Percentiles rank a stretch among this genome's conserved stretches.
Evolutionary conservation across 2,329 filamentous ascomycete species (phyloP).

Genomic region (Cladobotryum protrusum): DNA sequence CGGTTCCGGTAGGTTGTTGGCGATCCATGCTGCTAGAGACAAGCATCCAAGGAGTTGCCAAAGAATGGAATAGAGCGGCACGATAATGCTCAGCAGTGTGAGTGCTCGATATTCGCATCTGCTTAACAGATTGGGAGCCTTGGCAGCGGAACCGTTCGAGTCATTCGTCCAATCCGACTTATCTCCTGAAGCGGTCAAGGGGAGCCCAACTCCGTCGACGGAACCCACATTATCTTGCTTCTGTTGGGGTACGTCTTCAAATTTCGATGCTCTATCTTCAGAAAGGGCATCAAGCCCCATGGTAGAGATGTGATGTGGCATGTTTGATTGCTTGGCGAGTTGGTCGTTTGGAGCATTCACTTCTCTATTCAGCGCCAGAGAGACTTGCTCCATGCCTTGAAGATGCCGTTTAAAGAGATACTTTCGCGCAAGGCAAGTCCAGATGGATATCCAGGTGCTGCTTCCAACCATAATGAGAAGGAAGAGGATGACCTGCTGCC

Average conservation of each 20-base stretch:
- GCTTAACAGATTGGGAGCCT: too few species aligned
- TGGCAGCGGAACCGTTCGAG: too few species aligned
- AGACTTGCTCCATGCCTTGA: conserved; percentile 32
- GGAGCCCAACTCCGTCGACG: too few species aligned
- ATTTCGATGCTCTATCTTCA: too few species aligned
- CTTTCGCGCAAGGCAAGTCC: conserved; percentile 55
- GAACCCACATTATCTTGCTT: too few species aligned
- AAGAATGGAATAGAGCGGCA: conserved; percentile 53
- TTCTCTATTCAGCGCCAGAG: conserved; percentile 18
- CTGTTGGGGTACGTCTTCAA: too few species aligned
- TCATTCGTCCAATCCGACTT: too few species aligned
- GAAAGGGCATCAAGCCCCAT: too few species aligned
- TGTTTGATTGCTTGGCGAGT: conserved; percentile 7
- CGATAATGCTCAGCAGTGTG: conserved; percentile 50
- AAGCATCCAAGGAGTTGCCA: conserved; percentile 55
- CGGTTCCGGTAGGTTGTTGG: conserved; percentile 41
- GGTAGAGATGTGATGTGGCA: not conserved
- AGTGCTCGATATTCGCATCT: conserved; percentile 61
- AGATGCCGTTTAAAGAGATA: conserved; percentile 58
- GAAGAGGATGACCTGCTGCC: conserved; percentile 62
- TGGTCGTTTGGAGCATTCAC: conserved; percentile 29
- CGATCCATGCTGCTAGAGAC: conserved; percentile 57
- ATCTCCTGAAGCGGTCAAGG: too few species aligned
- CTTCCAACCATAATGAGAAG: conserved; percentile 60
- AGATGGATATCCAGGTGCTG: conserved; percentile 59